Percentiles rank a stretch among this genome's conserved stretches.
These are phyloP conservation scores for Oxytropis ochrocephala DNA, from an alignment of 306 rosid species.

Conservation along the genomic window DNA sequence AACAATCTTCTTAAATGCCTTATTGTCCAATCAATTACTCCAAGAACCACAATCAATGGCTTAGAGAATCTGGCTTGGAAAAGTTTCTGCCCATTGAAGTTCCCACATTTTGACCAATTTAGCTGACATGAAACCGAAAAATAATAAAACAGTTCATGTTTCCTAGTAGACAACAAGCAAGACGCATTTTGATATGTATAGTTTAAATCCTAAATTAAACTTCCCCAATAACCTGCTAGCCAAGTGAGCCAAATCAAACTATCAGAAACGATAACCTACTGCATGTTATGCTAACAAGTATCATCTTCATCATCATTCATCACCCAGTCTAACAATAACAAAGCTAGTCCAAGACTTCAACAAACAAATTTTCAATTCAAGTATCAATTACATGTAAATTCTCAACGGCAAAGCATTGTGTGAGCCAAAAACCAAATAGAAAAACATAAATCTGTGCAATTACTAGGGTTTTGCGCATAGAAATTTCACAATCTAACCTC, in stretches of 20 bases:
- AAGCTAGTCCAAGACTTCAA: slow-evolving; percentile 8
- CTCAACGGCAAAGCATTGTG: neutral
- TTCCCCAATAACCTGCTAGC: neutral
- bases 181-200: neutral
- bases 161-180: neutral
- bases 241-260: slow-evolving; percentile 7
- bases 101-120: neutral
- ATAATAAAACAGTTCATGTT: slow-evolving; percentile 2
- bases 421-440: neutral
- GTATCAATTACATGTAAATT: slow-evolving; percentile 4
- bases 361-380: neutral
- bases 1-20: slow-evolving; percentile 10
- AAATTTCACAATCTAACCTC: slow-evolving; percentile 53
- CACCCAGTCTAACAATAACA: neutral
- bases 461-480: slow-evolving; percentile 27
- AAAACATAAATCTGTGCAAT: neutral
- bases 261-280: neutral
- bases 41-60: neutral
- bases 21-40: slow-evolving; percentile 3
- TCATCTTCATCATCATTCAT: slow-evolving; percentile 14
- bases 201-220: slow-evolving; percentile 2
- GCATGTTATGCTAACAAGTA: neutral
- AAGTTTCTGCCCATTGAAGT: neutral
- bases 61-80: neutral
- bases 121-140: neutral